These are phyloP conservation scores for Fusarium clavum DNA, from an alignment of 2,329 filamentous ascomycete species.

Conservation along the genomic window DNA sequence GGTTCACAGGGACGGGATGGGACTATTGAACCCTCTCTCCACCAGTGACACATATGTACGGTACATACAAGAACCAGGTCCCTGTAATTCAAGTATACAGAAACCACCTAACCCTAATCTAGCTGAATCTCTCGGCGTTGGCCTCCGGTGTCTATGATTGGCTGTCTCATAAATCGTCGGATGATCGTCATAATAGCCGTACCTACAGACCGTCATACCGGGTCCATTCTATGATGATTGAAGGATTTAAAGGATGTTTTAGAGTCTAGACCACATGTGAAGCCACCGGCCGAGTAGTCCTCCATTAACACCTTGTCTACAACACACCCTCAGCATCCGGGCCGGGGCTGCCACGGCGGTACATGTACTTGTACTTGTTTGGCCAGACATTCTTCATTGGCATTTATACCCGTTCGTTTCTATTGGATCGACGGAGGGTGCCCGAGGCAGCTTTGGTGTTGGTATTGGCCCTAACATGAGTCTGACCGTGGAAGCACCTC, in stretches of 20 bases:
- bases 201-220: not conserved
- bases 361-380: too few species aligned
- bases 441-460: not conserved
- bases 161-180: not conserved
- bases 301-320: not conserved
- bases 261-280: not conserved
- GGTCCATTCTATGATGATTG: not conserved
- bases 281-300: not conserved
- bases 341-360: not conserved
- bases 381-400: too few species aligned
- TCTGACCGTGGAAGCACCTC: not conserved
- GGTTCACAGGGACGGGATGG: too few species aligned
- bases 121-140: not conserved
- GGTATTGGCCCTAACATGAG: not conserved
- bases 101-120: not conserved
- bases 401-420: not conserved
- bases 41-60: too few species aligned
- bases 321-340: not conserved
- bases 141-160: not conserved
- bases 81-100: not conserved
- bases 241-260: not conserved
- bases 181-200: constrained; percentile 2
- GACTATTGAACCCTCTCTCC: not conserved
- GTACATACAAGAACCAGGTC: not conserved
- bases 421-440: not conserved